phyloP scores from a whole-genome alignment of 257 asterid genomes.

The Fraxinus quadrangulata region DNA sequence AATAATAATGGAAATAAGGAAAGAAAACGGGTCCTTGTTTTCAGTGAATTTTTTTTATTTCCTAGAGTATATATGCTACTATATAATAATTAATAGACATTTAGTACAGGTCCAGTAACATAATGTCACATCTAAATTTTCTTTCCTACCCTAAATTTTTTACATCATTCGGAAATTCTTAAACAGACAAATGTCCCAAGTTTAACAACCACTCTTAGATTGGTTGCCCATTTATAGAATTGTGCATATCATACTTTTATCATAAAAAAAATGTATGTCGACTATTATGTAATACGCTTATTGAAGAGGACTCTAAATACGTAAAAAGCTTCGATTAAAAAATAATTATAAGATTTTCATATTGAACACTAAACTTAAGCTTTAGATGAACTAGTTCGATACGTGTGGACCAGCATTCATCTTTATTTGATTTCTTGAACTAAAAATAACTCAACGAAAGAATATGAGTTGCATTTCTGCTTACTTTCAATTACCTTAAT shows the following conservation, averaged over 20 bases:
- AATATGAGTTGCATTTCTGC: background rate
- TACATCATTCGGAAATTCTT: background rate
- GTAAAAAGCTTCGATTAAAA: too few species aligned
- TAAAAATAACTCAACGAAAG: background rate
- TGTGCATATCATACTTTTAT: background rate
- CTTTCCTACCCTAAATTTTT: too few species aligned
- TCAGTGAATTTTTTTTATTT: background rate
- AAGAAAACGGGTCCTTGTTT: slow-evolving; percentile 2
- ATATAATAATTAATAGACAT: too few species aligned
- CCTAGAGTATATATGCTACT: background rate
- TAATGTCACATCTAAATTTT: too few species aligned
- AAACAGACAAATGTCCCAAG: background rate
- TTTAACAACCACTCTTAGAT: background rate
- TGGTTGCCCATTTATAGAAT: background rate
- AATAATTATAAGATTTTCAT: too few species aligned
- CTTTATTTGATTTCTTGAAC: background rate
- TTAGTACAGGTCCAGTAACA: too few species aligned
- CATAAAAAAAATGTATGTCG: background rate
- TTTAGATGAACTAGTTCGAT: too few species aligned
- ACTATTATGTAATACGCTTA: background rate
- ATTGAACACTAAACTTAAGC: too few species aligned
- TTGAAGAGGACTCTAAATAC: background rate
- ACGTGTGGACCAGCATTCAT: too few species aligned
- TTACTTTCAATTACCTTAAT: slow-evolving; percentile 59
- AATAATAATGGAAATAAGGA: background rate